Evolutionary conservation across 306 rosid genomes (phyloP), one percentile per base, ranked within the genome.

Genomic region (Casuarina equisetifolia): DNA sequence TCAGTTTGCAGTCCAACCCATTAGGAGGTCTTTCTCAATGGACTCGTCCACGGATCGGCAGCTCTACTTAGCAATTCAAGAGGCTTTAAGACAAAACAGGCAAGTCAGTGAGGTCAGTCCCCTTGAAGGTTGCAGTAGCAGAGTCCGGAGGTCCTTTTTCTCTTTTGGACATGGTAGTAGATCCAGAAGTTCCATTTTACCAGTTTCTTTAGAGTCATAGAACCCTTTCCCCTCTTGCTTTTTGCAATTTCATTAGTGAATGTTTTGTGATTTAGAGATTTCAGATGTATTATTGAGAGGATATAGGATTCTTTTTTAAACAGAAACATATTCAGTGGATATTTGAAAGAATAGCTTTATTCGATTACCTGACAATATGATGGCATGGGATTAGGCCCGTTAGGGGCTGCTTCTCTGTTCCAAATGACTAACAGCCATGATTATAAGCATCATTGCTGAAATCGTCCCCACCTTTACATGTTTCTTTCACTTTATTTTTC

Each of bases 11-110:
- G 86, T 92, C 19, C 97, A 92, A 84, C 97, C 98, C 6, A 92
- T 94, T 0, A 84, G 98, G 59, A 87, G 98, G 80, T 94, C 98
- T 5, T 85, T 95, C 76, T 95, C 97, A 15, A 95, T 95, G 98
- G 98, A 92, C 17, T 91, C 97, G 2, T 92, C 97, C 72, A 81
- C 88, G 45, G 97, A 92, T 39, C 88, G 97, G 73, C 91, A 89
- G 38, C 79, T 92, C 53, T 90, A 90, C 76, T 49, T 92, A 80
- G 97, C 97, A 49, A 85, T 89, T 71, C 97, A 91, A 80, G 94
- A 86, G 67, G 95, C 91, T 16, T 43, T 94, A 84, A 83, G 79
- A 12, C 90, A 86, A 16, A 85, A 85, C 73, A 63, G 69, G 48
- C 81, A 78, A 79, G 81, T 43, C 58, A 85, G 54, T 83, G 86